A percentile compares a stretch with the other conserved stretches of the same genome.
Conservation (phyloP, 202 grass and related monocot genomes). For the Saccharum hybrid region DNA sequence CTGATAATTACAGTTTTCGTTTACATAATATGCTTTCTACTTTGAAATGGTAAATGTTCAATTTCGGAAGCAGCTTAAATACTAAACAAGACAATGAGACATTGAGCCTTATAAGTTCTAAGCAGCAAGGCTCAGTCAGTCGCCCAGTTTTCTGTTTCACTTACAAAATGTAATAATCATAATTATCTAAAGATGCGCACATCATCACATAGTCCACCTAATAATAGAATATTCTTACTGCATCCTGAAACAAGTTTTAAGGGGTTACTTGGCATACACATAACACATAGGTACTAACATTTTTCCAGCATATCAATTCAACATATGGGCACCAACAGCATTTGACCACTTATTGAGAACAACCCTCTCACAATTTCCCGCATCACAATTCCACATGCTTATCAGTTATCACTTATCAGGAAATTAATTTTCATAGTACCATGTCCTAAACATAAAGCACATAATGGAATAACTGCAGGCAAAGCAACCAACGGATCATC, state of each 20-base stretch:
- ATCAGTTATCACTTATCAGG: not conserved
- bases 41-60: constrained; percentile 5
- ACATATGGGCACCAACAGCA: not conserved
- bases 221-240: not conserved
- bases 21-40: not conserved
- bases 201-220: not conserved
- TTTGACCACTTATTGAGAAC: not conserved
- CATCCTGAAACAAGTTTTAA: constrained; percentile 14
- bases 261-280: not conserved
- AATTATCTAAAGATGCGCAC: not conserved
- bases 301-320: not conserved
- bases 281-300: constrained; percentile 11
- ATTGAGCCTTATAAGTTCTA: not conserved
- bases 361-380: not conserved
- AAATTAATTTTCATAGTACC: not conserved
- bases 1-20: not conserved
- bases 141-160: not conserved
- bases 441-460: not conserved
- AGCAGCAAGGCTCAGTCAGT: not conserved
- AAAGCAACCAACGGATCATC: not conserved
- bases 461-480: not conserved
- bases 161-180: not conserved
- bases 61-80: not conserved
- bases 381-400: not conserved
- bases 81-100: not conserved